Conservation (phyloP, 2,329 filamentous ascomycete genomes). For the Aspergillus phoenicis region DNA sequence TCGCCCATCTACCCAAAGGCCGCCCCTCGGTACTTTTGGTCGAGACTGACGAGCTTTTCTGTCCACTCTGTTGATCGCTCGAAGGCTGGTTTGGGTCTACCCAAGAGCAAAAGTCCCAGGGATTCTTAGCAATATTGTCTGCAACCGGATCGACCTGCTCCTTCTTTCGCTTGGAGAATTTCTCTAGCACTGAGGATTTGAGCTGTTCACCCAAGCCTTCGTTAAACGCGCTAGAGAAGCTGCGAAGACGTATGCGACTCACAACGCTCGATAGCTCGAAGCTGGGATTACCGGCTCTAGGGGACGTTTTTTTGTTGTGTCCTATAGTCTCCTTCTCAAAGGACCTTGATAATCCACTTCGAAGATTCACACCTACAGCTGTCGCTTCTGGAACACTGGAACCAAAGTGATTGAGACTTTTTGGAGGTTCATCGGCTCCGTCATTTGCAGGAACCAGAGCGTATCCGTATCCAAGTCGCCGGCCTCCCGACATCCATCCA, state of each 20-base stretch:
- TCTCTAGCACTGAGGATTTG: constrained; percentile 24
- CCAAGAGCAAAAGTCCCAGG: constrained; percentile 22
- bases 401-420: background rate
- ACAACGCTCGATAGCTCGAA: constrained; percentile 19
- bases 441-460: constrained; percentile 34
- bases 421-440: constrained; percentile 9
- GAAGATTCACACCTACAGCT: background rate
- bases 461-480: constrained; percentile 45
- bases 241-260: constrained; percentile 17
- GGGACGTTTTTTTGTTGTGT: background rate
- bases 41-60: background rate
- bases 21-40: constrained; percentile 7
- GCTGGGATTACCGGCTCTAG: constrained; percentile 10
- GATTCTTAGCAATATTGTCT: constrained; percentile 8
- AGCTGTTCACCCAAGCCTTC: constrained; percentile 14
- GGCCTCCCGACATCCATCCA: constrained; percentile 47
- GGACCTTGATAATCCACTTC: background rate
- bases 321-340: background rate
- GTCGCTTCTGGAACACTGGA: background rate
- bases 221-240: constrained; percentile 16
- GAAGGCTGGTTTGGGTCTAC: constrained; percentile 12
- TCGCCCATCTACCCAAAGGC: constrained; percentile 12
- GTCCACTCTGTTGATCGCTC: constrained; percentile 7
- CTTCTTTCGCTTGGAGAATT: constrained; percentile 18
- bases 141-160: constrained; percentile 3